Evolutionary conservation across 371 early-diverging fungal genomes (phyloP), one percentile per base, ranked within the genome.

Genomic region (Actinomortierella wolfii): DNA sequence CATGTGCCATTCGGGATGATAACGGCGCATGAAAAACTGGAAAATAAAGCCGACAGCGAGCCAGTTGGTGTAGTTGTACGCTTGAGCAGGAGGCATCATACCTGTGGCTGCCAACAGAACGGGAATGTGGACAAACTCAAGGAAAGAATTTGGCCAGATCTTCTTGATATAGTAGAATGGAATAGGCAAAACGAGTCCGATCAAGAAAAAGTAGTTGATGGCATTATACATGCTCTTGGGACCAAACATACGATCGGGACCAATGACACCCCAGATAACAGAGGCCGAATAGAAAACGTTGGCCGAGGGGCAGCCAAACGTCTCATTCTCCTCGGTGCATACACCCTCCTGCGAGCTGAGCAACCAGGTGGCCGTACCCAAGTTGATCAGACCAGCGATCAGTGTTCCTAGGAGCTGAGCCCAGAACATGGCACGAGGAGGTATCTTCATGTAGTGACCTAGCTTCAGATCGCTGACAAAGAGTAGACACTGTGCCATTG

Each of bases 171-270:
- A 56, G 46, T 80, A 75, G 67, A 81, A 78, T 3, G 81, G 76
- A 8, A 84, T 65, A 0, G 88, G 85, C 39, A 85, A 66, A 34
- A 86, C 25, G 24, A 81, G 67, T 13, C 89, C 89, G 52, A 83
- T 49, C 26, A 85, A 57, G 57, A 86, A 85, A 51, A 79, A 62
- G 57, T 78, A 85, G 21, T 82, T 57, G 23, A 82, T 51, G 5
- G 81, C 64, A 54, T 81, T 80, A 78, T 92, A 92, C 6, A 76
- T 67, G 2, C 85, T 81, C 1, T 56, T 65, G 7, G 78, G 71
- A 9, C 90, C 90, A 69, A 89, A 92, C 83, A 88, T 84, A 21
- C 74, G 77, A 20, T 69, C 46, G 5, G 92, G 91, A 6, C 89
- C 86, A 24, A 92, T 82, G 13, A 85, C 81, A 42, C 91, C 91